These are phyloP conservation scores for Skeletonema grethae DNA, from an alignment of 108 stramenopile species.

Conservation along the genomic window DNA sequence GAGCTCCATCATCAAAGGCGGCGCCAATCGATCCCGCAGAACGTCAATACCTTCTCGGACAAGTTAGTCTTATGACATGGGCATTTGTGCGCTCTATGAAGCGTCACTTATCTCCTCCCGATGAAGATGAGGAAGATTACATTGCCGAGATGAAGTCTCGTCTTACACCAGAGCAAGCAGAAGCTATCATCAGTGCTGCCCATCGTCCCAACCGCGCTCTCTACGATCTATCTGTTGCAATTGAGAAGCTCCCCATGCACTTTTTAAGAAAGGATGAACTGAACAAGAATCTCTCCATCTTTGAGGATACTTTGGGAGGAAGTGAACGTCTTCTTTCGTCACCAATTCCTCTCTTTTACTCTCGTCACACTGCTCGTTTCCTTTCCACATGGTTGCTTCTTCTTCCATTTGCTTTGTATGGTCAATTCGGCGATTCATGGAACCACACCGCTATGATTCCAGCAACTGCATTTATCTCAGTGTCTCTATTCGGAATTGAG, in stretches of 20 bases:
- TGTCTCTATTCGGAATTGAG: slow-evolving; percentile 73
- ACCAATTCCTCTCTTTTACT: slow-evolving; percentile 68
- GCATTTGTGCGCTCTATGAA: slow-evolving; percentile 43
- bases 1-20: background rate
- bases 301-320: slow-evolving; percentile 45
- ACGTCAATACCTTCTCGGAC: slow-evolving; percentile 11
- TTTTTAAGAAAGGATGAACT: slow-evolving; percentile 65
- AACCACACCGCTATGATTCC: slow-evolving; percentile 70
- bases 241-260: slow-evolving; percentile 68
- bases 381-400: slow-evolving; percentile 61
- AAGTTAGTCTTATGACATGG: slow-evolving; percentile 25
- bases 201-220: slow-evolving; percentile 69
- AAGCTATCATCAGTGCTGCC: slow-evolving; percentile 55
- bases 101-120: slow-evolving; percentile 27
- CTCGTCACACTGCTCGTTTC: slow-evolving; percentile 69
- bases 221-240: slow-evolving; percentile 53
- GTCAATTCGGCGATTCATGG: slow-evolving; percentile 51
- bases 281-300: slow-evolving; percentile 56
- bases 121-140: slow-evolving; percentile 45
- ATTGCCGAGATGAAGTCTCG: slow-evolving; percentile 32
- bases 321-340: slow-evolving; percentile 63
- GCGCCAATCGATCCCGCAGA: slow-evolving; percentile 10
- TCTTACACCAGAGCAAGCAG: slow-evolving; percentile 41
- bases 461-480: slow-evolving; percentile 50
- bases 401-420: slow-evolving; percentile 61